Evolutionary conservation across 1,139 yeast genomes (phyloP).

Genomic region (Debaryomycetaceae sp.): DNA sequence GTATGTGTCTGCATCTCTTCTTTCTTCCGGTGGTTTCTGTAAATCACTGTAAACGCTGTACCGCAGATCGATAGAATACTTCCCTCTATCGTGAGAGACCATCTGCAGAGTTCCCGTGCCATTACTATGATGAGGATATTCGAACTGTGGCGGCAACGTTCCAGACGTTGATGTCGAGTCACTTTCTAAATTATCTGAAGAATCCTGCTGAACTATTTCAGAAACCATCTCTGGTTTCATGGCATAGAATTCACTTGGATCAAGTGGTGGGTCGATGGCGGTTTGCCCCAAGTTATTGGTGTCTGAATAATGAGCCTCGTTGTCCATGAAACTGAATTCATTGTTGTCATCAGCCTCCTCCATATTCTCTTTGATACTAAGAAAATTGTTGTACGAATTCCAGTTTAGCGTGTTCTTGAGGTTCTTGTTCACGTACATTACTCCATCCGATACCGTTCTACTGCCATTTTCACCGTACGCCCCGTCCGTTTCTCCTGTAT

Average conservation of each 20-base stretch:
- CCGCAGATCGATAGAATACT: background rate
- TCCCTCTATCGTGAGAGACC: background rate
- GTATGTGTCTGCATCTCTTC: background rate
- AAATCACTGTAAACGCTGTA: background rate
- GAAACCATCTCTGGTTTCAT: background rate
- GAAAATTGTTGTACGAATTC: background rate
- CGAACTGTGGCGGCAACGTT: background rate
- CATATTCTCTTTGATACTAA: background rate
- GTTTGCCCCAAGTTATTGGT: background rate
- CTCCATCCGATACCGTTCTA: conserved; percentile 16
- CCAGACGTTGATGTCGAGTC: background rate
- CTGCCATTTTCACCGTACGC: background rate
- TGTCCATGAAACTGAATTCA: background rate
- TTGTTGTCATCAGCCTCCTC: background rate
- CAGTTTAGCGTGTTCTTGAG: background rate
- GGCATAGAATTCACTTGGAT: background rate
- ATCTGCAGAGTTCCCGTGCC: background rate
- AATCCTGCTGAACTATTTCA: background rate
- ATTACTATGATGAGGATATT: background rate
- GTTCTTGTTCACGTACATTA: conserved; percentile 5
- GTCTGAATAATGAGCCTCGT: background rate
- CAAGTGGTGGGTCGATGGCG: background rate
- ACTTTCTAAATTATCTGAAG: background rate
- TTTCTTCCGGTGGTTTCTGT: background rate
- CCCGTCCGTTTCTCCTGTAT: background rate